Conservation (phyloP, 2,329 filamentous ascomycete genomes). For the Sporothrix phasma region DNA sequence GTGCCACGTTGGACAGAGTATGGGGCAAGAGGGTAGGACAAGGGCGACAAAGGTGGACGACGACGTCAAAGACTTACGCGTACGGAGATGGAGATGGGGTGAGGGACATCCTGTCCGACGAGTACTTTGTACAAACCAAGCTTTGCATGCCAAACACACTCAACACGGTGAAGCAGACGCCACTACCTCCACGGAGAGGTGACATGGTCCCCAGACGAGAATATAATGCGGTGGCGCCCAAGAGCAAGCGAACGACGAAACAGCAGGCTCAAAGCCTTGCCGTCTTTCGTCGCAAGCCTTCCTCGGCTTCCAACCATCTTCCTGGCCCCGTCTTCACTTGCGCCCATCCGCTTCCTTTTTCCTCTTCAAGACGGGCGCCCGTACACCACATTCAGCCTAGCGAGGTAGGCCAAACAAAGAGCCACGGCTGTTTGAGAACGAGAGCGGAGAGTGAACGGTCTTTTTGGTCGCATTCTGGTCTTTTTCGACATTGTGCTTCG, state of each 20-base stretch:
- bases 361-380: neutral
- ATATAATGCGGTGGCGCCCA: no score
- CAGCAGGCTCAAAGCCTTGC: no score
- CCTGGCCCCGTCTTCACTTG: no score
- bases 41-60: neutral
- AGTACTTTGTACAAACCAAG: neutral
- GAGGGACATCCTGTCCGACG: neutral
- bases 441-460: neutral
- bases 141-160: neutral
- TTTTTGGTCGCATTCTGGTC: no score
- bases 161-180: neutral
- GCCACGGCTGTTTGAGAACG: neutral
- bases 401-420: neutral
- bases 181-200: neutral
- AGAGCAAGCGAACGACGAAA: no score
- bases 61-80: neutral
- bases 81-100: conserved; percentile 1
- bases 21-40: neutral
- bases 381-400: no score
- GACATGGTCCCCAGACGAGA: no score
- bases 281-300: no score
- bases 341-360: neutral
- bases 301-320: no score
- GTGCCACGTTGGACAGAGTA: neutral
- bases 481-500: no score